A percentile compares a stretch with the other conserved stretches of the same genome.
Evolutionary conservation across 2,329 filamentous ascomycete species (phyloP).

Genomic region (Fusarium pilosicola): DNA sequence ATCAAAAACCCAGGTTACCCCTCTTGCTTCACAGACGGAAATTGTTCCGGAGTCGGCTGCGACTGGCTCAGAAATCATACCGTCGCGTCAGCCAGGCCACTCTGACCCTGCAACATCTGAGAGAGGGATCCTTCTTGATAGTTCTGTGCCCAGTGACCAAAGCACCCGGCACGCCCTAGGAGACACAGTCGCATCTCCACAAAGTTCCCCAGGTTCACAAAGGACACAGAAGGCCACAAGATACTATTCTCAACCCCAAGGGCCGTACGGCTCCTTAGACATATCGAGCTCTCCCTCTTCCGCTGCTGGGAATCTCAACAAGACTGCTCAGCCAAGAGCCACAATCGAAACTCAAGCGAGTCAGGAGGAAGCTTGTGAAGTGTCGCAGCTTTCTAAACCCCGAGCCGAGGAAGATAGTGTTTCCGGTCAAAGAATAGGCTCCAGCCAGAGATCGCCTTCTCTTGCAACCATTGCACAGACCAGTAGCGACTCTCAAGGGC

Average conservation of each 20-base stretch:
- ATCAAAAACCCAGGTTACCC: background rate
- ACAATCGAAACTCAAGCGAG: background rate
- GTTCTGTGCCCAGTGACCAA: background rate
- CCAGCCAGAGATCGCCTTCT: background rate
- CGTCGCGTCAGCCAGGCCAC: slow-evolving; percentile 44
- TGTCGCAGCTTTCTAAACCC: slow-evolving; percentile 24
- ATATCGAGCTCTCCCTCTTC: slow-evolving; percentile 3
- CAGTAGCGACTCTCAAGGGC: background rate
- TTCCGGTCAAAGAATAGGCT: slow-evolving; percentile 8
- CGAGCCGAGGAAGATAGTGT: slow-evolving; percentile 17
- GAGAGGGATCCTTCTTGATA: slow-evolving; percentile 2
- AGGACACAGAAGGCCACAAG: slow-evolving; percentile 2
- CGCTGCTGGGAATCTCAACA: background rate
- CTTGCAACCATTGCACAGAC: background rate
- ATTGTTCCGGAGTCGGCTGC: slow-evolving; percentile 22
- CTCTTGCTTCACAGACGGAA: slow-evolving; percentile 13
- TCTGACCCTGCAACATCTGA: background rate
- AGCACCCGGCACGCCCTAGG: background rate
- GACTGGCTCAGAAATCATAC: slow-evolving; percentile 31
- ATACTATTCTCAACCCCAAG: slow-evolving; percentile 38
- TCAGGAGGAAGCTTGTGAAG: background rate
- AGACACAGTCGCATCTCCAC: background rate
- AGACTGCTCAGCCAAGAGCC: background rate
- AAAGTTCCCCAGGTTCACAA: background rate
- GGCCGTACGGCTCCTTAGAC: background rate